Conservation (phyloP, 2,329 filamentous ascomycete species). For the Didymella exigua region DNA sequence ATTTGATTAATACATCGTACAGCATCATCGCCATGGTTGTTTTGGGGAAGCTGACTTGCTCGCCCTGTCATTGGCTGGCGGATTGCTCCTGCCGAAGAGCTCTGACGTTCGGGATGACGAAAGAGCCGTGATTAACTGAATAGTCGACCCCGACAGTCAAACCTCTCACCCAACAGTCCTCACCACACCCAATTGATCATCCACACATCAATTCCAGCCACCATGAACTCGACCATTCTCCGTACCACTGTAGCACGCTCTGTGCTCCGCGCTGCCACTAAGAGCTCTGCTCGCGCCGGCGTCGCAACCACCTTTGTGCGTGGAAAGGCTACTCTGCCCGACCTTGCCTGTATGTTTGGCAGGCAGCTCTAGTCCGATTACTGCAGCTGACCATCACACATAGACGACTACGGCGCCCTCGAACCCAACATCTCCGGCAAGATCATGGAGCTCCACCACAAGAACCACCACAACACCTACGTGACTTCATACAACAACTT, state of each 20-base stretch:
- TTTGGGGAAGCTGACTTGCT: conserved; percentile 4
- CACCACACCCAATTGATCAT: conserved; percentile 29
- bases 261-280: conserved; percentile 71
- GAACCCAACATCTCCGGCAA: conserved; percentile 82
- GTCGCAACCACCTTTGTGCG: conserved; percentile 78
- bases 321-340: conserved; percentile 90
- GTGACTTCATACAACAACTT: conserved; percentile 87
- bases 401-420: conserved; percentile 96
- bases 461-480: conserved; percentile 93
- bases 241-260: conserved; percentile 73
- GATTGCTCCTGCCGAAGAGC: conserved; percentile 9
- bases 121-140: conserved; percentile 23
- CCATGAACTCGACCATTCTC: conserved; percentile 78
- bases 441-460: conserved; percentile 97
- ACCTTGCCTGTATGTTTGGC: conserved; percentile 71
- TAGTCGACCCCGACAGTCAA: not conserved
- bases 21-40: conserved; percentile 10
- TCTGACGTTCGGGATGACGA: conserved; percentile 33
- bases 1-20: not conserved
- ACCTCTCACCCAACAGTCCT: not conserved
- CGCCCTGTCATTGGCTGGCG: conserved; percentile 24
- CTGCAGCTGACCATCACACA: not conserved
- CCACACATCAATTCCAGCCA: conserved; percentile 34
- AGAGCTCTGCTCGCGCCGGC: conserved; percentile 64
- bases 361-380: not conserved